Base-by-base conservation (phyloP, 345 rosid genomes). In the Melastoma malabathricum region DNA sequence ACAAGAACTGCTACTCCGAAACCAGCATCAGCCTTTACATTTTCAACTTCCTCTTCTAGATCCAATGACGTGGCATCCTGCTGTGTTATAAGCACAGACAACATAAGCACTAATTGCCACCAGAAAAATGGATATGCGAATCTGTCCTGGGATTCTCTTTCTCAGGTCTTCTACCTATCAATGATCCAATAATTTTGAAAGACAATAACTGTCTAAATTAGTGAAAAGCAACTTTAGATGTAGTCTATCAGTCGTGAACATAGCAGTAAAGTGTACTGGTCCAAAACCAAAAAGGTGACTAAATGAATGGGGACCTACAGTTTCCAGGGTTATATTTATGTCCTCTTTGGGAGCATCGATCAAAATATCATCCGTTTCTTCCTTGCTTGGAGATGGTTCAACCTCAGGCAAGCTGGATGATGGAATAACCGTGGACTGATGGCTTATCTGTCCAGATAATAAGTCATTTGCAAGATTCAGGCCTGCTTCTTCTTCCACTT, bases 11-110 rank as follows among this genome's bases (percentile, higher is more conserved):
- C 43, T 54, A 64, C 59, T 13, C 16, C 57, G 38, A 27, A 27
- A 16, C 50, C 62, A 53, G 48, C 49, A 23, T 51, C 53, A 48
- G 34, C 39, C 15, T 15, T 22, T 44, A 56, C 64, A 67, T 23
- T 57, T 51, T 66, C 68, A 50, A 25, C 59, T 41, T 51, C 45
- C 57, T 39, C 64, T 60, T 65, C 75, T 55, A 44, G 34, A 29
- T 43, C 47, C 63, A 55, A 48, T 58, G 29, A 58, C 57, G 50
- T 18, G 14, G 15, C 41, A 60, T 63, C 68, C 44, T 15, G 25
- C 55, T 39, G 50, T 43, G 23, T 25, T 45, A 31, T 22, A 50
- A 41, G 18, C 31, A 5, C 13, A 57, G 18, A 17, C 20, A 27
- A 56, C n/a, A 20, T n/a, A 44, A 19, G 18, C 6, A 31, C 14